These are phyloP conservation scores for Pseudonitzschia multistriata DNA, from an alignment of 108 stramenopile genomes.

Conservation along the genomic window DNA sequence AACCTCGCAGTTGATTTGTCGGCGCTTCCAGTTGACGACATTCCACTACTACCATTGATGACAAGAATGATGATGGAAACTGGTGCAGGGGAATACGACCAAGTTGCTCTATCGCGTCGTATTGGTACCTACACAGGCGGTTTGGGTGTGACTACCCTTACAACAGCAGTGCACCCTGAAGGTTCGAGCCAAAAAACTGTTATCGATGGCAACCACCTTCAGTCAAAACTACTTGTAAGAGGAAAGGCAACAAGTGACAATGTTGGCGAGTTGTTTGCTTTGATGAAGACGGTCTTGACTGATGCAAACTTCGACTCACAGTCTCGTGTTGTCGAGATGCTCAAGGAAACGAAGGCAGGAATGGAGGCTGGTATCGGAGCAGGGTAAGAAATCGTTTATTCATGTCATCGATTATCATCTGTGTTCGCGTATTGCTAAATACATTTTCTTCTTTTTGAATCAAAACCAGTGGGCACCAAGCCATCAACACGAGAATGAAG, in stretches of 20 bases:
- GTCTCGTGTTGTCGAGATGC: conserved; percentile 88
- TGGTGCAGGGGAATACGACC: conserved; percentile 87
- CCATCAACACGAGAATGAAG: conserved; percentile 73
- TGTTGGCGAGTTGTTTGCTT: conserved; percentile 75
- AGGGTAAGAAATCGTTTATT: conserved; percentile 15
- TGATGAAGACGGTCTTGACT: conserved; percentile 85
- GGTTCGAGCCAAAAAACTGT: conserved; percentile 50
- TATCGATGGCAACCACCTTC: conserved; percentile 63
- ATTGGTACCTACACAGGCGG: conserved; percentile 92
- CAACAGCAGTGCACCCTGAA: conserved; percentile 64
- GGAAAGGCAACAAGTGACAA: conserved; percentile 91
- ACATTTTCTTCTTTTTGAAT: not conserved
- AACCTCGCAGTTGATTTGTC: conserved; percentile 79
- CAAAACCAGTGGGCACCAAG: conserved; percentile 67
- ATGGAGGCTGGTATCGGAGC: conserved; percentile 73
- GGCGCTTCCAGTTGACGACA: conserved; percentile 75
- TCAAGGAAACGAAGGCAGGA: conserved; percentile 79
- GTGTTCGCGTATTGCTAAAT: not conserved
- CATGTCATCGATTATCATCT: not conserved
- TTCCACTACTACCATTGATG: conserved; percentile 87
- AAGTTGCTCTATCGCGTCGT: conserved; percentile 72
- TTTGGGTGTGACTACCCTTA: conserved; percentile 59
- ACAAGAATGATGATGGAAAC: conserved; percentile 88
- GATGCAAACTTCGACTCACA: conserved; percentile 87
- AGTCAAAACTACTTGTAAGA: conserved; percentile 71